Evolutionary conservation across 2,329 filamentous ascomycete species (phyloP).

Genomic region (Aphanocladium album): DNA sequence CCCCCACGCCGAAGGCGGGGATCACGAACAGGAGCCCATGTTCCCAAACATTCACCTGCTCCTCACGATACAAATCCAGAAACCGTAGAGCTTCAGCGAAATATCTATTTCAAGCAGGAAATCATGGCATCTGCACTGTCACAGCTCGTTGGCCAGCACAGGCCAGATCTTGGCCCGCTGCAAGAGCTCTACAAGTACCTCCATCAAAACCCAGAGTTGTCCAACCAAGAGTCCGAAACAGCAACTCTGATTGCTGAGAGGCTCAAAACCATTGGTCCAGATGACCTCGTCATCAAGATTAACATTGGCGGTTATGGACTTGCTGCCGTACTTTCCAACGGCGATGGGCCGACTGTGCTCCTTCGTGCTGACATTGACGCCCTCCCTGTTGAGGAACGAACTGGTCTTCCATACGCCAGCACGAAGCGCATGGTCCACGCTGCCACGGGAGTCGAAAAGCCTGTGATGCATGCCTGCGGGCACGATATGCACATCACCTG

Average conservation of each 20-base stretch:
- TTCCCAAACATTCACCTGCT: background rate
- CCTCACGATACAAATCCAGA: too few species aligned
- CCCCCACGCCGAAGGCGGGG: slow-evolving; percentile 6
- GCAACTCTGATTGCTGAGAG: slow-evolving; percentile 40
- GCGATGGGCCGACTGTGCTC: slow-evolving; percentile 48
- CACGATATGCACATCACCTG: slow-evolving; percentile 61
- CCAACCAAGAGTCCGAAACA: slow-evolving; percentile 49
- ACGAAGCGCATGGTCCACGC: slow-evolving; percentile 32
- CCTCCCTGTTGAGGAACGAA: slow-evolving; percentile 52
- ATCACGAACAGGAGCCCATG: background rate
- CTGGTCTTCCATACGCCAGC: slow-evolving; percentile 51
- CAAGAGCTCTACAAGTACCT: slow-evolving; percentile 50
- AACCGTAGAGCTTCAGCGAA: background rate
- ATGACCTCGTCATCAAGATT: slow-evolving; percentile 34
- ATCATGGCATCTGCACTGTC: slow-evolving; percentile 6
- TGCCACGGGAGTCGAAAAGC: slow-evolving; percentile 41
- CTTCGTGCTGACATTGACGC: slow-evolving; percentile 60
- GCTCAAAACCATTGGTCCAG: slow-evolving; percentile 23
- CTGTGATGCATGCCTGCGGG: slow-evolving; percentile 65
- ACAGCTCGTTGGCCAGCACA: background rate
- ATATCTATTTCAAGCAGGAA: background rate
- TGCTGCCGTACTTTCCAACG: slow-evolving; percentile 51
- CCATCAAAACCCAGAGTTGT: slow-evolving; percentile 55
- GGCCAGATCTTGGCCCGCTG: slow-evolving; percentile 5
- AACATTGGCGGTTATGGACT: slow-evolving; percentile 55